Conservation (phyloP, 345 rosid genomes). For the Heritiera fomes region DNA sequence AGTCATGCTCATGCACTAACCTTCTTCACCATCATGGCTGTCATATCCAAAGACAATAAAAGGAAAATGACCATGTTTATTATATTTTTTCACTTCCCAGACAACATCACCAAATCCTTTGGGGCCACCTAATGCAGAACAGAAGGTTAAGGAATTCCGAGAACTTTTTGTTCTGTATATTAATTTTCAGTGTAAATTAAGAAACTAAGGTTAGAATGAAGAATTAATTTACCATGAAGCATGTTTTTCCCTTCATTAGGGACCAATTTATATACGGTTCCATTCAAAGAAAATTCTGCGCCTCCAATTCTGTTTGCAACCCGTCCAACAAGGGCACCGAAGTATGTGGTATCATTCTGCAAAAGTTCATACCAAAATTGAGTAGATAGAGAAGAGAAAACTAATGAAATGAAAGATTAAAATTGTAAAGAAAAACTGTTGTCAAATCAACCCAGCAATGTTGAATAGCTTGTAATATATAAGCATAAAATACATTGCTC, state of each 20-base stretch:
- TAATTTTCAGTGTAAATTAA: background rate
- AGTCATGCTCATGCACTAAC: conserved; percentile 28
- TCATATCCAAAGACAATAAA: conserved; percentile 43
- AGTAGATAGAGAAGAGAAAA: background rate
- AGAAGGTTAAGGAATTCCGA: background rate
- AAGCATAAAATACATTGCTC: too few species aligned
- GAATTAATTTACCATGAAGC: conserved; percentile 59
- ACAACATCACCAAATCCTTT: conserved; percentile 65
- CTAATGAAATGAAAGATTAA: background rate
- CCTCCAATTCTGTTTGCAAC: conserved; percentile 80
- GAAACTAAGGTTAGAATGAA: background rate
- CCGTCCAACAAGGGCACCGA: conserved; percentile 84
- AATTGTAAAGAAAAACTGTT: background rate
- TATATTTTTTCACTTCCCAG: conserved; percentile 56
- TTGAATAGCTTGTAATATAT: too few species aligned
- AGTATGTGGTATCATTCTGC: conserved; percentile 70
- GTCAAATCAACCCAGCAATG: background rate
- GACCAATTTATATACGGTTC: conserved; percentile 47
- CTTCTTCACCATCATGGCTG: conserved; percentile 75
- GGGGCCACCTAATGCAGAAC: conserved; percentile 53
- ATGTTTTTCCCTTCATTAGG: conserved; percentile 74
- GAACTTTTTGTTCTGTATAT: background rate
- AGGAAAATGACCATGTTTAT: conserved; percentile 45
- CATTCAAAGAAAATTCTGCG: conserved; percentile 65
- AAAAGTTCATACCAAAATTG: background rate